A percentile compares a stretch with the other conserved stretches of the same genome.
Conservation (phyloP, 805 yeast genomes). For the Candida boidinii region DNA sequence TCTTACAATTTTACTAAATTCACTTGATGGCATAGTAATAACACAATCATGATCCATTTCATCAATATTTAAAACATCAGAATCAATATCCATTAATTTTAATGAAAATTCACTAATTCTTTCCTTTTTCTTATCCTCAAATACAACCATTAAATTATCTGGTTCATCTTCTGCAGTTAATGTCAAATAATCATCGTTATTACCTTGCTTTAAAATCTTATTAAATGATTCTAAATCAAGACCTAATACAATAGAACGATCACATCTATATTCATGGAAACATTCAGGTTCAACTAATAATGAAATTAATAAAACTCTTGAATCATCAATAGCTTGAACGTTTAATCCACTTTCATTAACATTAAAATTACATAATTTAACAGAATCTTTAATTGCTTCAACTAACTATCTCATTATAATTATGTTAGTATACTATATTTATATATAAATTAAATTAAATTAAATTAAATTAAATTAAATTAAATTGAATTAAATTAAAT, state of each 20-base stretch:
- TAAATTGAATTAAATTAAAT: too few species aligned
- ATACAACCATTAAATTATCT: constrained; percentile 68
- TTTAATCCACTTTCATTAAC: constrained; percentile 93
- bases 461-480: too few species aligned
- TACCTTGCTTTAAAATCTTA: constrained; percentile 86
- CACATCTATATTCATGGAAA: constrained; percentile 90
- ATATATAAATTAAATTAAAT: too few species aligned
- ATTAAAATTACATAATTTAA: constrained; percentile 91
- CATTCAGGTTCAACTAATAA: constrained; percentile 82
- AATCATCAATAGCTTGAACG: constrained; percentile 95
- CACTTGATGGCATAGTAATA: constrained; percentile 78
- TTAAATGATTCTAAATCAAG: constrained; percentile 80
- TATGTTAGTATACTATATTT: constrained; percentile 4
- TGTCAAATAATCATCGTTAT: constrained; percentile 80
- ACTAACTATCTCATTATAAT: constrained; percentile 40
- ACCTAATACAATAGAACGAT: constrained; percentile 86
- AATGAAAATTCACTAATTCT: constrained; percentile 86
- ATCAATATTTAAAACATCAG: constrained; percentile 88
- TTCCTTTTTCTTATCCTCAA: constrained; percentile 88
- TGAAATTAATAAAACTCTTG: constrained; percentile 88
- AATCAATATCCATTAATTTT: constrained; percentile 93
- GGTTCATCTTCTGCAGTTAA: constrained; percentile 74
- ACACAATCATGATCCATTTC: constrained; percentile 88
- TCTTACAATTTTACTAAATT: constrained; percentile 82
- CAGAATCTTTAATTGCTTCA: constrained; percentile 92